These are phyloP conservation scores for Lasiodiplodia sp. DNA, from an alignment of 2,329 filamentous ascomycete species.

Conservation along the genomic window DNA sequence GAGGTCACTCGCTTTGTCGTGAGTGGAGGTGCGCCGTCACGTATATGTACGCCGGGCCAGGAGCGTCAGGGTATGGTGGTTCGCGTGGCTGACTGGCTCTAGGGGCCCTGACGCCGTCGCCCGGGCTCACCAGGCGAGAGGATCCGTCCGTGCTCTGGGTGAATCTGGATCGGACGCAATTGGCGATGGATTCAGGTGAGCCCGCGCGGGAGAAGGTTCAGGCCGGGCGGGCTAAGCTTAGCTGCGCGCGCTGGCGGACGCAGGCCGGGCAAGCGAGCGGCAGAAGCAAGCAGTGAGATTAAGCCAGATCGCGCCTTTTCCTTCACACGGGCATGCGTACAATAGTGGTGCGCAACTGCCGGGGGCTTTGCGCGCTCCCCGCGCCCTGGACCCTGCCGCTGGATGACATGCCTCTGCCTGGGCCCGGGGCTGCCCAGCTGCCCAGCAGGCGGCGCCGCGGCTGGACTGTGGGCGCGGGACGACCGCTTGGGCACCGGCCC, in stretches of 20 bases:
- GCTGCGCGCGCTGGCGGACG: conserved; percentile 21
- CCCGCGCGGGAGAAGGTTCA: conserved; percentile 26
- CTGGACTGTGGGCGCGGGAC: conserved; percentile 17
- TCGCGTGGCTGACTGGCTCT: conserved; percentile 53
- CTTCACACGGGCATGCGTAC: conserved; percentile 12
- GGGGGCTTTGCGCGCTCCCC: conserved; percentile 18
- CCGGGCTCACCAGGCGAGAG: conserved; percentile 26
- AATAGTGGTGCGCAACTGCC: conserved; percentile 10
- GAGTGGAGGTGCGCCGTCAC: conserved; percentile 43
- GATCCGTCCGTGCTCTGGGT: conserved; percentile 47
- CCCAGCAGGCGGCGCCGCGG: conserved; percentile 18
- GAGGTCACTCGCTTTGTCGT: conserved; percentile 23
- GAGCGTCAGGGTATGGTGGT: conserved; percentile 45
- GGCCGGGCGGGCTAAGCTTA: conserved; percentile 25
- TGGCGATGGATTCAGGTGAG: conserved; percentile 45
- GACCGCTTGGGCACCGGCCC: conserved; percentile 21
- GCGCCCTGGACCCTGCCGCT: conserved; percentile 25
- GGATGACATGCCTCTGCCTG: conserved; percentile 19
- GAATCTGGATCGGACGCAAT: conserved; percentile 49
- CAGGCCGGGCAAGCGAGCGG: conserved; percentile 25
- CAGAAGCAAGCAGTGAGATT: conserved; percentile 30
- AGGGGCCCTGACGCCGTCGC: conserved; percentile 36
- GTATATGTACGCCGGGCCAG: conserved; percentile 52
- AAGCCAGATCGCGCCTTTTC: conserved; percentile 29
- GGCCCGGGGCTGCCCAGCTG: conserved; percentile 4